Conservation (phyloP, 352 stramenopile genomes). For the Salisapilia sapeloensis region DNA sequence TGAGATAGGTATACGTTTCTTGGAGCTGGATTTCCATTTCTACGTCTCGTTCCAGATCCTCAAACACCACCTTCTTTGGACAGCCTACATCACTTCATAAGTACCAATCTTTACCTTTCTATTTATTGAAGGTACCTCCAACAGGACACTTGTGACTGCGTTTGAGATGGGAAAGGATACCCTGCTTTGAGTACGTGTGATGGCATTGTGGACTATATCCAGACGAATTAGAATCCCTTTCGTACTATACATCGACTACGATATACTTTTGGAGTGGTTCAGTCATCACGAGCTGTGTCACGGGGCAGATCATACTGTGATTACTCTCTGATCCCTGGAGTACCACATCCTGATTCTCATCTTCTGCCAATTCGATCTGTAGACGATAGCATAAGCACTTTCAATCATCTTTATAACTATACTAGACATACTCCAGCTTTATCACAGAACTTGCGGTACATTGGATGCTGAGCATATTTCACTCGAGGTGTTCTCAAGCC, state of each 20-base stretch:
- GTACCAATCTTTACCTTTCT: background rate
- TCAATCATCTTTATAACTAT: background rate
- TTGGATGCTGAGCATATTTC: slow-evolving; percentile 41
- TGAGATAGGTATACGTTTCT: background rate
- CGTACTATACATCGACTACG: background rate
- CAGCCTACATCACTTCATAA: slow-evolving; percentile 21
- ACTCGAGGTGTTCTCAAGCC: slow-evolving; percentile 27
- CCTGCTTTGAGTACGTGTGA: slow-evolving; percentile 69
- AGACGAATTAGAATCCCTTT: slow-evolving; percentile 2
- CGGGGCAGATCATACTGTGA: slow-evolving; percentile 53
- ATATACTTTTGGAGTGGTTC: slow-evolving; percentile 60
- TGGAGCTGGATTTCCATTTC: slow-evolving; percentile 54
- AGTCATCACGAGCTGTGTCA: slow-evolving; percentile 69
- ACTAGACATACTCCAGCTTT: slow-evolving; percentile 33
- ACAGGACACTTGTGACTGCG: slow-evolving; percentile 64
- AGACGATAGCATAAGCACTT: background rate
- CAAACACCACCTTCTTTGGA: slow-evolving; percentile 31
- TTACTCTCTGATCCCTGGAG: slow-evolving; percentile 68
- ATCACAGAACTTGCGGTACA: slow-evolving; percentile 70
- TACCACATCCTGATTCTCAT: slow-evolving; percentile 59
- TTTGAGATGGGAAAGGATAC: slow-evolving; percentile 53
- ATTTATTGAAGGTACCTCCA: slow-evolving; percentile 15
- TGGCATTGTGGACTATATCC: slow-evolving; percentile 33
- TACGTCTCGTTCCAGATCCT: slow-evolving; percentile 59
- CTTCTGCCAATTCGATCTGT: slow-evolving; percentile 54